Conservation (phyloP, 352 stramenopile species). For the Pythium guiyangense region DNA sequence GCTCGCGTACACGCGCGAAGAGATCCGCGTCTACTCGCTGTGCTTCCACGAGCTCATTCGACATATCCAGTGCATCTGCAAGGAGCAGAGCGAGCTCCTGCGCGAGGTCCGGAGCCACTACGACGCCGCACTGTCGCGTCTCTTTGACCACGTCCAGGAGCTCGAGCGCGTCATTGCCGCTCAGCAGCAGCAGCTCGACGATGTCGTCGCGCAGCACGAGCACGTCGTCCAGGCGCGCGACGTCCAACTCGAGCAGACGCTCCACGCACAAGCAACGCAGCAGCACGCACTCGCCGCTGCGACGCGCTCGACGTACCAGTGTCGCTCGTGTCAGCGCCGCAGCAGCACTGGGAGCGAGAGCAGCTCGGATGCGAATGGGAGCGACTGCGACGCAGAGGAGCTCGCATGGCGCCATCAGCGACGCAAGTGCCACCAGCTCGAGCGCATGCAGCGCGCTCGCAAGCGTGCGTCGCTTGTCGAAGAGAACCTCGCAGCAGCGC, state of each 20-base stretch:
- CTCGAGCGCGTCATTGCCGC: slow-evolving; percentile 19
- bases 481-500: slow-evolving; percentile 42
- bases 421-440: slow-evolving; percentile 13
- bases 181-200: slow-evolving; percentile 23
- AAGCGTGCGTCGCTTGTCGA: slow-evolving; percentile 38
- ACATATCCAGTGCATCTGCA: slow-evolving; percentile 74
- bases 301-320: not conserved
- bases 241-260: slow-evolving; percentile 14
- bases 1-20: slow-evolving; percentile 44
- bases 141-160: slow-evolving; percentile 17
- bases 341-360: not conserved
- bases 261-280: slow-evolving; percentile 3
- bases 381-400: slow-evolving; percentile 24
- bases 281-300: not conserved
- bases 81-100: slow-evolving; percentile 69
- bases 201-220: slow-evolving; percentile 12
- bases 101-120: slow-evolving; percentile 53
- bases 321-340: not conserved
- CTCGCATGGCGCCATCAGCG: slow-evolving; percentile 31
- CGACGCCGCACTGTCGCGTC: slow-evolving; percentile 25
- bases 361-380: not conserved
- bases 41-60: slow-evolving; percentile 74
- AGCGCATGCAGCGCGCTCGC: not conserved
- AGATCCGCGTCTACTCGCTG: slow-evolving; percentile 62
- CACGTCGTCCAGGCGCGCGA: slow-evolving; percentile 16